A percentile compares a stretch with the other conserved stretches of the same genome.
Evolutionary conservation across 768 basidiomycete genomes (phyloP).

Genomic region (Daedalea quercina): DNA sequence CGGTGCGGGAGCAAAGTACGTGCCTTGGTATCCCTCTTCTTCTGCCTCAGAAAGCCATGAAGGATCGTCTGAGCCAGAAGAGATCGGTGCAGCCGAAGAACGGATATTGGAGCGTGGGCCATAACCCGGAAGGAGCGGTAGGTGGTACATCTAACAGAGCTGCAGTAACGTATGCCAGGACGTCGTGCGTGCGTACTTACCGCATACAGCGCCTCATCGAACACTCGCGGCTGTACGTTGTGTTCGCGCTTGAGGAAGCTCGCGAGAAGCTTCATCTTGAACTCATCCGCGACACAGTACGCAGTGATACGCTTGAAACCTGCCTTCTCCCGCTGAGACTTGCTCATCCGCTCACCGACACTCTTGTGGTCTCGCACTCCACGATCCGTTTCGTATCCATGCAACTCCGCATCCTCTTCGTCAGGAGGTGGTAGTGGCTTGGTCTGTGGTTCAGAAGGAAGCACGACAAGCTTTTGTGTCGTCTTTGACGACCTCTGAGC

Average conservation of each 20-base stretch:
- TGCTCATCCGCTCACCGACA: conserved; percentile 83
- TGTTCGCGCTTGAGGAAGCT: conserved; percentile 91
- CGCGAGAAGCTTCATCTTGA: conserved; percentile 78
- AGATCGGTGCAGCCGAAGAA: conserved; percentile 62
- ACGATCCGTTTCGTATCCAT: conserved; percentile 61
- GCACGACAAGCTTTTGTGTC: conserved; percentile 82
- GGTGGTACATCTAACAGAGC: conserved; percentile 91
- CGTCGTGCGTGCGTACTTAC: too few relatives aligned
- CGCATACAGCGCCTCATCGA: conserved; percentile 90
- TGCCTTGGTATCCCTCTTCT: conserved; percentile 83
- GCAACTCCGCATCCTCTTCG: conserved; percentile 39
- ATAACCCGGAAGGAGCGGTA: conserved; percentile 89
- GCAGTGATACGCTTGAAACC: conserved; percentile 82
- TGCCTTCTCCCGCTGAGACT: conserved; percentile 74
- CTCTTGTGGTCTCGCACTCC: conserved; percentile 76
- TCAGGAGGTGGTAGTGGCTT: conserved; percentile 47
- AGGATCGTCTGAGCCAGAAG: conserved; percentile 48
- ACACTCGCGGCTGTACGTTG: conserved; percentile 79
- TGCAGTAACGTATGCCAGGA: too few relatives aligned
- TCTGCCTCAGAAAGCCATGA: conserved; percentile 80
- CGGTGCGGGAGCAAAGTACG: conserved; percentile 50
- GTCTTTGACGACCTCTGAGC: conserved; percentile 83
- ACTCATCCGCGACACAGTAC: conserved; percentile 81
- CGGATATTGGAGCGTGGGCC: conserved; percentile 78
- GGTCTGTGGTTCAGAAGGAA: conserved; percentile 88